phyloP scores from a whole-genome alignment of 1,139 yeast genomes.

The Hemisphaericaspora subhashii region DNA sequence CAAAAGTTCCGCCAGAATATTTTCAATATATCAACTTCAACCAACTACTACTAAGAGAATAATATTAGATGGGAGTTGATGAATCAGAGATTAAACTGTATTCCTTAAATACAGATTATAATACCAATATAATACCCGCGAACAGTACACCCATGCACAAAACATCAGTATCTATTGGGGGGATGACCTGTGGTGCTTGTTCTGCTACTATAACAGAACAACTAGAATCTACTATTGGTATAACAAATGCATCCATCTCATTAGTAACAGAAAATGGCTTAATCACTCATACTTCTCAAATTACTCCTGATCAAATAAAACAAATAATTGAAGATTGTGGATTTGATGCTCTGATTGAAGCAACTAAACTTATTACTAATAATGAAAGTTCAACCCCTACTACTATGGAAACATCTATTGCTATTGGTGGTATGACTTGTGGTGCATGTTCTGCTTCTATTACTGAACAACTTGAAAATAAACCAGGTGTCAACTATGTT shows the following conservation, averaged over 20 bases:
- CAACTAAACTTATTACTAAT: constrained; percentile 5
- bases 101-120: not conserved
- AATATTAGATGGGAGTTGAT: not conserved
- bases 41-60: not conserved
- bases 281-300: constrained; percentile 20
- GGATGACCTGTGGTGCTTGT: constrained; percentile 47
- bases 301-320: constrained; percentile 16
- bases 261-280: constrained; percentile 37
- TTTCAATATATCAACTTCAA: too few species aligned
- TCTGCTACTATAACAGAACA: constrained; percentile 37
- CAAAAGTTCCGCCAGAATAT: not conserved
- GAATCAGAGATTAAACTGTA: not conserved
- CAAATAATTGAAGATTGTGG: constrained; percentile 39
- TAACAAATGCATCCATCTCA: constrained; percentile 30
- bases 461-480: constrained; percentile 47
- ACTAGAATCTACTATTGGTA: constrained; percentile 24
- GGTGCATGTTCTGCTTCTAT: constrained; percentile 75
- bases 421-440: constrained; percentile 81
- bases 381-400: not conserved
- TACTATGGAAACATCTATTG: constrained; percentile 22
- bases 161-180: constrained; percentile 19
- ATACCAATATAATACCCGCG: not conserved
- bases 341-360: constrained; percentile 30
- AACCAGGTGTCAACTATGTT: constrained; percentile 50
- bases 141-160: constrained; percentile 2